phyloP scores from a whole-genome alignment of 371 early-diverging fungal genomes.

The Zychaea mexicana region DNA sequence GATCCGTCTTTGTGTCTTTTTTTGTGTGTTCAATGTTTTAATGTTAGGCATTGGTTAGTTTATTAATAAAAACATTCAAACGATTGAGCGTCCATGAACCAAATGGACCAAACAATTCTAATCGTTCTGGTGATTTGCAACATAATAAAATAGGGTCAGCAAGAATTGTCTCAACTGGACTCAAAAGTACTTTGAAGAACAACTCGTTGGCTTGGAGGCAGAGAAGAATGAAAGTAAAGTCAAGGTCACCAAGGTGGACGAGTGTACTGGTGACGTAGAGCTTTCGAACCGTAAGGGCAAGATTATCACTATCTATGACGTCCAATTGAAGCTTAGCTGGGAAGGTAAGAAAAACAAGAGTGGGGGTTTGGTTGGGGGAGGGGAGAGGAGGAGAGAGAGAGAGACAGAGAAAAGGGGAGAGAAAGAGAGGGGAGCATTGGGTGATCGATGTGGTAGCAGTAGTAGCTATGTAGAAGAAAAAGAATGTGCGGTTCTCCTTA shows the following conservation, averaged over 20 bases:
- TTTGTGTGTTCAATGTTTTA: too few relatives aligned
- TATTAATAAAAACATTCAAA: background rate
- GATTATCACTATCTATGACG: conserved; percentile 83
- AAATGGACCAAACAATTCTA: too few relatives aligned
- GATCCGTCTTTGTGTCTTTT: conserved; percentile 9
- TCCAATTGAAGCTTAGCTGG: conserved; percentile 72
- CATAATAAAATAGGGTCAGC: conserved; percentile 67
- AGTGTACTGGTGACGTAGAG: conserved; percentile 78
- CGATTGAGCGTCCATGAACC: too few relatives aligned
- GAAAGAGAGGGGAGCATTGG: background rate
- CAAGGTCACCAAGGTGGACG: conserved; percentile 53
- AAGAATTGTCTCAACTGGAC: conserved; percentile 88
- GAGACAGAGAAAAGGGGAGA: background rate
- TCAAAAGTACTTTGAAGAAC: conserved; percentile 61
- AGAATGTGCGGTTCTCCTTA: background rate
- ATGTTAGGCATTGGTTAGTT: conserved; percentile 5
- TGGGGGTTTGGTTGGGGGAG: background rate
- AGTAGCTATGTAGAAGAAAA: too few relatives aligned
- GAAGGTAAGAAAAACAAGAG: conserved; percentile 45
- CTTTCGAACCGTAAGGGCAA: conserved; percentile 90
- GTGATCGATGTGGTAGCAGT: background rate
- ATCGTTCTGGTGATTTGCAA: background rate
- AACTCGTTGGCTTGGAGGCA: conserved; percentile 53
- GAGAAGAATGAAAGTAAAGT: conserved; percentile 53
- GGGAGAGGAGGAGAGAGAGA: background rate